phyloP scores from a whole-genome alignment of 2,329 filamentous ascomycete genomes.

The Aspergillus terreus region DNA sequence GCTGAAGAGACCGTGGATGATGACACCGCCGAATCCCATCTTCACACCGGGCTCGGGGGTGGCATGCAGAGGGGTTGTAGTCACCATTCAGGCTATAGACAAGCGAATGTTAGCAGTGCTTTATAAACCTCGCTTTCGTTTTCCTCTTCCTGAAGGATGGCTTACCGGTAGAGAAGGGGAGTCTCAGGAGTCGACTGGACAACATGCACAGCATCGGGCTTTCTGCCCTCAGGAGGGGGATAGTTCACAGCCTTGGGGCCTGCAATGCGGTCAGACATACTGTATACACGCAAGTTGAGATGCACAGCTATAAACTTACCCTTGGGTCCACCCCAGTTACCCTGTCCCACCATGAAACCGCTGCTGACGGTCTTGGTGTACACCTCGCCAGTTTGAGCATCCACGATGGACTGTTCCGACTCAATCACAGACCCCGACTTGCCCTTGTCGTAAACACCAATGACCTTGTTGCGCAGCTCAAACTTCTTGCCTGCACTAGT shows the following conservation, averaged over 20 bases:
- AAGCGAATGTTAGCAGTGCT: constrained; percentile 10
- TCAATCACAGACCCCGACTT: constrained; percentile 78
- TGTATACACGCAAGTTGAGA: constrained; percentile 1
- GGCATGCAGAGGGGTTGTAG: constrained; percentile 90
- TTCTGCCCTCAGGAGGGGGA: constrained; percentile 68
- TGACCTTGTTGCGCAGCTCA: constrained; percentile 70
- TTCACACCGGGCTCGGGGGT: constrained; percentile 78
- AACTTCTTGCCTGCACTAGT: constrained; percentile 69
- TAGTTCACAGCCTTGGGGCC: constrained; percentile 70
- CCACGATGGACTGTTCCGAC: constrained; percentile 72
- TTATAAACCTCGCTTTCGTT: background rate
- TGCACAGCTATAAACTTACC: constrained; percentile 44
- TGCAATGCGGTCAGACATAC: constrained; percentile 12
- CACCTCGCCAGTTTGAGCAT: constrained; percentile 63
- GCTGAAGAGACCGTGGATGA: constrained; percentile 84
- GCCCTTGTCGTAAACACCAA: constrained; percentile 89
- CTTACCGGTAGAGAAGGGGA: constrained; percentile 66
- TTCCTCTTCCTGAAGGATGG: background rate
- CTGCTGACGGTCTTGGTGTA: constrained; percentile 68
- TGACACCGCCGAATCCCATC: constrained; percentile 87
- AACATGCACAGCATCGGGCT: constrained; percentile 66
- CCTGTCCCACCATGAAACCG: constrained; percentile 76
- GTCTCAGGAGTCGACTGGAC: constrained; percentile 70
- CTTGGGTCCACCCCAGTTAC: constrained; percentile 85
- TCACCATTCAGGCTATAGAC: constrained; percentile 72